Evolutionary conservation across 1,284 basidiomycete genomes (phyloP).

Genomic region (Microbotryomycetes sp.): DNA sequence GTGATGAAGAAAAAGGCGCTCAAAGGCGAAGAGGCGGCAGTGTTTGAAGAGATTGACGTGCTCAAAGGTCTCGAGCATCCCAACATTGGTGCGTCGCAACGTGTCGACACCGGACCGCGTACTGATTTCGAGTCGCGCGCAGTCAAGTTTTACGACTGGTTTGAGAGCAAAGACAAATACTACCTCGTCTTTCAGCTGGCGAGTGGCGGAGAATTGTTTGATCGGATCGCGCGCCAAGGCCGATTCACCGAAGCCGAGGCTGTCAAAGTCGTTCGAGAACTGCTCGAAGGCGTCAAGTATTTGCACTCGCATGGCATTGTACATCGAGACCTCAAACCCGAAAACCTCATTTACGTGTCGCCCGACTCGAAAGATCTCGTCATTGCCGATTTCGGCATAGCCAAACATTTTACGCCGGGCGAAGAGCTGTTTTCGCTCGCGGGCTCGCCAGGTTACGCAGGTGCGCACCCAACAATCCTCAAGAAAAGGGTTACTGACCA

Average conservation of each 20-base stretch:
- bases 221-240: conserved; percentile 68
- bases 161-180: conserved; percentile 83
- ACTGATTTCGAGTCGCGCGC: conserved; percentile 2
- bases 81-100: conserved; percentile 55
- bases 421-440: conserved; percentile 75
- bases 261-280: conserved; percentile 58
- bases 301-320: conserved; percentile 63
- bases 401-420: conserved; percentile 72
- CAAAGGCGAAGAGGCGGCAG: conserved; percentile 14
- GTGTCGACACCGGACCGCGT: neutral
- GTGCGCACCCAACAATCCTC: neutral
- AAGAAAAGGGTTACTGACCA: neutral
- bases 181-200: conserved; percentile 89
- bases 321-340: conserved; percentile 52
- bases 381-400: conserved; percentile 95
- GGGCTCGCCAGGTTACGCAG: conserved; percentile 88
- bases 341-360: conserved; percentile 46
- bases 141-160: conserved; percentile 90
- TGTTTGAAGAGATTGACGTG: conserved; percentile 67
- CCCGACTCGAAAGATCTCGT: conserved; percentile 57
- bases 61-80: conserved; percentile 76
- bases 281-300: conserved; percentile 37
- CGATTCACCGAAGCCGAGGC: conserved; percentile 88
- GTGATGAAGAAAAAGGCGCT: conserved; percentile 29
- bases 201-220: conserved; percentile 66